Evolutionary conservation across 306 rosid genomes (phyloP).

Genomic region (Abrus precatorius): DNA sequence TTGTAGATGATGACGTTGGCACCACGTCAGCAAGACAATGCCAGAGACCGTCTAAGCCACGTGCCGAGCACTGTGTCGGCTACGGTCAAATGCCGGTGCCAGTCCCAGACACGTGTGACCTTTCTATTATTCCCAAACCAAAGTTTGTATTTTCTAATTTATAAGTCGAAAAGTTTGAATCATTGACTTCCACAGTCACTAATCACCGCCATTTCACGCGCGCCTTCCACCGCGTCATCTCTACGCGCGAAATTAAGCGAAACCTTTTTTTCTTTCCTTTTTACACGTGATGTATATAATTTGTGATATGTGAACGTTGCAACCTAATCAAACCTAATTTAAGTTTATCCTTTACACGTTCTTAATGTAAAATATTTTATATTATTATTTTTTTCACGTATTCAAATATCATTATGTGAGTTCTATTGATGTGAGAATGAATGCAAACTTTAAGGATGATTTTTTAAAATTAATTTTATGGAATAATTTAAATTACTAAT

Average conservation of each 20-base stretch:
- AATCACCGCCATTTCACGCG: conserved; percentile 16
- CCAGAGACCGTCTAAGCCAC: conserved; percentile 50
- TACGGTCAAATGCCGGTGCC: conserved; percentile 91
- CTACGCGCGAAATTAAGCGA: background rate
- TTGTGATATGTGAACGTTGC: background rate
- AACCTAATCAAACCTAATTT: conserved; percentile 16
- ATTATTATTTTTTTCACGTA: too few species aligned
- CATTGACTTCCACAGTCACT: conserved; percentile 55
- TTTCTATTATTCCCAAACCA: conserved; percentile 46
- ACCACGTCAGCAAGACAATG: conserved; percentile 44
- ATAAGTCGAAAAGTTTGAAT: conserved; percentile 57
- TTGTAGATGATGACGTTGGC: conserved; percentile 54
- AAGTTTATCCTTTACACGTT: background rate
- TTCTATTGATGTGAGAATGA: background rate
- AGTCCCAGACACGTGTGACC: conserved; percentile 61
- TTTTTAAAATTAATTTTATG: background rate
- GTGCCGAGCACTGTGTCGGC: conserved; percentile 56
- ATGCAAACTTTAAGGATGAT: background rate
- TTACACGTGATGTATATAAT: conserved; percentile 4
- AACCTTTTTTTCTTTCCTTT: background rate
- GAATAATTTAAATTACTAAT: background rate
- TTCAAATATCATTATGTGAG: too few species aligned
- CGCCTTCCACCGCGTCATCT: background rate
- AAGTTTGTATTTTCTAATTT: conserved; percentile 32
- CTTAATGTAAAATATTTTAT: background rate